phyloP scores from a whole-genome alignment of 2,329 filamentous ascomycete species.

The Aspergillus phoenicis region DNA sequence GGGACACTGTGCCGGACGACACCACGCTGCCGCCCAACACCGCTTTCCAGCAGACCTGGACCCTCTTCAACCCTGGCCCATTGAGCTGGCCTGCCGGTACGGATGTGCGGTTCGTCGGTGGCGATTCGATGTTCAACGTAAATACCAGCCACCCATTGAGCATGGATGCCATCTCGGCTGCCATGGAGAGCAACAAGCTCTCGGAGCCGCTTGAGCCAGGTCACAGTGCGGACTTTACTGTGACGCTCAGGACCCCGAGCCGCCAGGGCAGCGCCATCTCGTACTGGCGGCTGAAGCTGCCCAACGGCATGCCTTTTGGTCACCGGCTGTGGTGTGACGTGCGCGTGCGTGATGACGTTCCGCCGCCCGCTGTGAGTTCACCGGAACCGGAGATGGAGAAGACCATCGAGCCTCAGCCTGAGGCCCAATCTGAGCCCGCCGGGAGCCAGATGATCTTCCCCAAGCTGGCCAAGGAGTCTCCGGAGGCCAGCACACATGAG shows the following conservation, averaged over 20 bases:
- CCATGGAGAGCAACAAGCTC: slow-evolving; percentile 80
- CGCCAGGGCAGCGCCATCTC: slow-evolving; percentile 82
- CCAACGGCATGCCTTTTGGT: slow-evolving; percentile 80
- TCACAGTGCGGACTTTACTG: slow-evolving; percentile 76
- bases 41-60: slow-evolving; percentile 88
- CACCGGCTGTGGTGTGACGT: slow-evolving; percentile 96
- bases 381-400: slow-evolving; percentile 13
- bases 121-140: slow-evolving; percentile 94
- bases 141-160: slow-evolving; percentile 79
- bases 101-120: slow-evolving; percentile 86
- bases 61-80: slow-evolving; percentile 80
- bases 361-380: slow-evolving; percentile 15
- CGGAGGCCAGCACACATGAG: slow-evolving; percentile 75
- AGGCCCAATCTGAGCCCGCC: slow-evolving; percentile 37
- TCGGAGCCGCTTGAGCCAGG: slow-evolving; percentile 70
- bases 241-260: slow-evolving; percentile 77
- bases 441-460: slow-evolving; percentile 91
- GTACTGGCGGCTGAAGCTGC: slow-evolving; percentile 91
- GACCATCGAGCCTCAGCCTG: slow-evolving; percentile 39
- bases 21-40: slow-evolving; percentile 69
- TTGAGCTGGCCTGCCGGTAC: slow-evolving; percentile 84
- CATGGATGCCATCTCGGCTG: slow-evolving; percentile 72
- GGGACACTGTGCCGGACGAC: slow-evolving; percentile 78
- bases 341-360: slow-evolving; percentile 55
- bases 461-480: slow-evolving; percentile 91